These are phyloP conservation scores for Bipolaris victoriae DNA, from an alignment of 2,329 filamentous ascomycete species.

Conservation along the genomic window DNA sequence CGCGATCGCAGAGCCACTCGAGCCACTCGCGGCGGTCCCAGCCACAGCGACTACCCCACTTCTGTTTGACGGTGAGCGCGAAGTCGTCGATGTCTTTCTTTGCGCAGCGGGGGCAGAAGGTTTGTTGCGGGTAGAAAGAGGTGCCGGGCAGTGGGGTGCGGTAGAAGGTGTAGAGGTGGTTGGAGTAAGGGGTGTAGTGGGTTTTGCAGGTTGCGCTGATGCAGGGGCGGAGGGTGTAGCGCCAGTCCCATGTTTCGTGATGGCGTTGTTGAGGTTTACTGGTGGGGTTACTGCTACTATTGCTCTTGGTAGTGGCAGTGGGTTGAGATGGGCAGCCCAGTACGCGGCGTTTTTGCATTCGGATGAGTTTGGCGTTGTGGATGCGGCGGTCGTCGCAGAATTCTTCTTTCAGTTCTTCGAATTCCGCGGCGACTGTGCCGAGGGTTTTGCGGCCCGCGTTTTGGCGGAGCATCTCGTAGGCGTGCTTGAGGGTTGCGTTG, in stretches of 20 bases:
- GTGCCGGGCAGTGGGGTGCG: constrained; percentile 16
- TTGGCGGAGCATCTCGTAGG: constrained; percentile 40
- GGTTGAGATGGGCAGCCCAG: constrained; percentile 13
- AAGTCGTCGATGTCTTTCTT: constrained; percentile 31
- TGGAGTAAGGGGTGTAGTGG: constrained; percentile 36
- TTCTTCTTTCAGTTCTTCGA: constrained; percentile 29
- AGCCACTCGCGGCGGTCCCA: constrained; percentile 36
- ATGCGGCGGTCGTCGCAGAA: constrained; percentile 23
- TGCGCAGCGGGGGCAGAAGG: constrained; percentile 38
- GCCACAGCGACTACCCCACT: constrained; percentile 27
- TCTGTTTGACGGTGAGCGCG: constrained; percentile 26
- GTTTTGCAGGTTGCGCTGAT: constrained; percentile 27
- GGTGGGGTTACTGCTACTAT: no score
- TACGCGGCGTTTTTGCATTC: constrained; percentile 19
- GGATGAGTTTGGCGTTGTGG: constrained; percentile 19
- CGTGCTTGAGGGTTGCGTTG: constrained; percentile 31
- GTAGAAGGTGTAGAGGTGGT: constrained; percentile 34
- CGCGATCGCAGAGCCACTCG: constrained; percentile 29
- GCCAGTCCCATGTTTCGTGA: constrained; percentile 32
- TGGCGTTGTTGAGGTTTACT: no score
- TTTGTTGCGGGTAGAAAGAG: constrained; percentile 26
- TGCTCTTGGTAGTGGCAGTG: neutral
- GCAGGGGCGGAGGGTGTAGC: constrained; percentile 36
- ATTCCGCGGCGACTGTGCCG: constrained; percentile 35
- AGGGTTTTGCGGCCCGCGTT: constrained; percentile 44